Conservation (phyloP, 805 yeast genomes). For the Zygosaccharomyces rouxii region DNA sequence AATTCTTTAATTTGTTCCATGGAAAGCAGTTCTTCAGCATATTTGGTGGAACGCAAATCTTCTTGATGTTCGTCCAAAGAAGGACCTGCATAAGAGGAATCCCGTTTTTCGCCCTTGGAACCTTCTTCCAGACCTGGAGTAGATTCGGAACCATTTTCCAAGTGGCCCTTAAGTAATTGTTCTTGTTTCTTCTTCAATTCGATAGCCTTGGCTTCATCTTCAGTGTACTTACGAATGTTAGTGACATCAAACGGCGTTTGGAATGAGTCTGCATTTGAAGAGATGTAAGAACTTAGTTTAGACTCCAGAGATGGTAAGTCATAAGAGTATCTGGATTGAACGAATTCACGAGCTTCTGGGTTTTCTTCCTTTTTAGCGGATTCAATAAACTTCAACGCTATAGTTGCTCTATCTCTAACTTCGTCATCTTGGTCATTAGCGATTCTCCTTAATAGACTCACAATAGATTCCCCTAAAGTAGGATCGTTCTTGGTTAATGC, state of each 20-base stretch:
- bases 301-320: conserved; percentile 76
- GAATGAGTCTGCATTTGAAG: conserved; percentile 35
- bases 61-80: conserved; percentile 29
- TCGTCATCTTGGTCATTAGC: conserved; percentile 90
- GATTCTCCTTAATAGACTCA: conserved; percentile 74
- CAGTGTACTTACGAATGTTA: conserved; percentile 58
- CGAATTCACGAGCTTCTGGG: conserved; percentile 42
- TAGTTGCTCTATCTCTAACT: conserved; percentile 94
- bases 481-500: conserved; percentile 70
- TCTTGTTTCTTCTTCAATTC: conserved; percentile 52
- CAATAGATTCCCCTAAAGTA: conserved; percentile 61
- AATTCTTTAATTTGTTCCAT: conserved; percentile 70
- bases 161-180: conserved; percentile 23
- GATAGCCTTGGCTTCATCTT: conserved; percentile 64
- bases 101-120: conserved; percentile 27
- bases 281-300: conserved; percentile 66
- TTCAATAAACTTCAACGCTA: conserved; percentile 66
- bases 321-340: conserved; percentile 64
- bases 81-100: conserved; percentile 27
- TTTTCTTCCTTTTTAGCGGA: conserved; percentile 35
- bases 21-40: conserved; percentile 60
- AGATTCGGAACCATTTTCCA: conserved; percentile 30
- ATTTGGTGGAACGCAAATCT: conserved; percentile 54
- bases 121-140: conserved; percentile 14
- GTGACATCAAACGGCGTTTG: conserved; percentile 65